These are phyloP conservation scores for Podospora tetraspora DNA, from an alignment of 495 filamentous ascomycete species.

Conservation along the genomic window DNA sequence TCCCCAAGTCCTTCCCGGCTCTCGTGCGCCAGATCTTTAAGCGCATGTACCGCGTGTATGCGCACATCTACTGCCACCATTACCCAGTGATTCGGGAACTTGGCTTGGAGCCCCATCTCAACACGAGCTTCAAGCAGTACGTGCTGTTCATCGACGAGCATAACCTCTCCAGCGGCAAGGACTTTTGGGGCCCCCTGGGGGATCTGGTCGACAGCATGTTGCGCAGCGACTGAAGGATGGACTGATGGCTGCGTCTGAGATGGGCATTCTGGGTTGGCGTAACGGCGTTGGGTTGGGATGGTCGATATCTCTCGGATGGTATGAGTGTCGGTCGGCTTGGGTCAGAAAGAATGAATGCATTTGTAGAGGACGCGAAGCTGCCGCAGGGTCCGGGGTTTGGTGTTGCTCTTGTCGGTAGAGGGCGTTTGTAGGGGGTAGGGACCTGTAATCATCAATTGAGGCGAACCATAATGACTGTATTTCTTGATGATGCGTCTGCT, in stretches of 20 bases:
- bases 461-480: neutral
- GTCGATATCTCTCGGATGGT: neutral
- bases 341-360: conserved; percentile 17
- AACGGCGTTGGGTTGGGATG: conserved; percentile 11
- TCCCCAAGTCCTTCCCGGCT: conserved; percentile 85
- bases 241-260: neutral
- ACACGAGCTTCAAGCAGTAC: conserved; percentile 99
- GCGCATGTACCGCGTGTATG: conserved; percentile 96
- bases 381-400: neutral
- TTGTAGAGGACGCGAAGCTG: conserved; percentile 9
- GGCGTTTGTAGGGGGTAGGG: neutral
- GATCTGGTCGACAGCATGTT: conserved; percentile 97
- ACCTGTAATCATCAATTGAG: neutral
- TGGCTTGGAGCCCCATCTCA: conserved; percentile 93
- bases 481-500: neutral
- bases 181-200: conserved; percentile 95
- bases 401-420: neutral
- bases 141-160: conserved; percentile 96
- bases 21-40: conserved; percentile 94
- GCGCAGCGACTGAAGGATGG: conserved; percentile 63
- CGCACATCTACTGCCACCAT: conserved; percentile 99
- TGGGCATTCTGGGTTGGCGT: conserved; percentile 10
- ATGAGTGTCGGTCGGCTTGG: conserved; percentile 6
- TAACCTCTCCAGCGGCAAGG: conserved; percentile 80
- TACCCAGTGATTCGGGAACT: conserved; percentile 95